phyloP scores from a whole-genome alignment of 108 stramenopile species.

The Discostella stelligeroides region DNA sequence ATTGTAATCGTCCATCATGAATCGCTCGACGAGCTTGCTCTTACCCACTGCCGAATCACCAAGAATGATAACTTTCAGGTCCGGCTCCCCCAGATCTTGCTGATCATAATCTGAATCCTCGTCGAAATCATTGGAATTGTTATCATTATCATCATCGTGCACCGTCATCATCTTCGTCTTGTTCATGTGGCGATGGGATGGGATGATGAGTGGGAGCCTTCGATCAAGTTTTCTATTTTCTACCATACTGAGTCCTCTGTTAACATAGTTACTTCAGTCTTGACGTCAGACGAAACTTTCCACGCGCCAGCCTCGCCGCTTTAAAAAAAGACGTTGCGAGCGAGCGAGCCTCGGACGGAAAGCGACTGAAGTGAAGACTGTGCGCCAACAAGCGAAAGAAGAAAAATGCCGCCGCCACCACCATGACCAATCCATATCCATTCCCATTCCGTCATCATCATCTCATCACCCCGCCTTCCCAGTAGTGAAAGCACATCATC shows the following conservation, averaged over 20 bases:
- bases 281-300: not conserved
- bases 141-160: not conserved
- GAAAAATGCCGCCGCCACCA: not conserved
- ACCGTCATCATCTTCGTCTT: too few species aligned
- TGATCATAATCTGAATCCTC: not conserved
- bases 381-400: not conserved
- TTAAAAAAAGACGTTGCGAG: too few species aligned
- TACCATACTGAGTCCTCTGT: too few species aligned
- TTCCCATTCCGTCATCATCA: too few species aligned
- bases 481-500: too few species aligned
- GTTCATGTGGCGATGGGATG: too few species aligned
- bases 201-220: too few species aligned
- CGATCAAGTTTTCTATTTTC: too few species aligned
- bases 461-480: too few species aligned
- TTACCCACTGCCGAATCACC: conserved; percentile 91
- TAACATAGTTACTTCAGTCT: too few species aligned
- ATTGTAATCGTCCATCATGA: conserved; percentile 83
- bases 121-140: not conserved
- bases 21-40: conserved; percentile 83
- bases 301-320: not conserved
- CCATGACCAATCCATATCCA: too few species aligned
- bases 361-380: too few species aligned
- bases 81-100: conserved; percentile 33
- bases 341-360: not conserved
- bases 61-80: conserved; percentile 73